A percentile compares a stretch with the other conserved stretches of the same genome.
Conservation (phyloP, 2,329 filamentous ascomycete genomes). For the Chaetothyriales sp. region DNA sequence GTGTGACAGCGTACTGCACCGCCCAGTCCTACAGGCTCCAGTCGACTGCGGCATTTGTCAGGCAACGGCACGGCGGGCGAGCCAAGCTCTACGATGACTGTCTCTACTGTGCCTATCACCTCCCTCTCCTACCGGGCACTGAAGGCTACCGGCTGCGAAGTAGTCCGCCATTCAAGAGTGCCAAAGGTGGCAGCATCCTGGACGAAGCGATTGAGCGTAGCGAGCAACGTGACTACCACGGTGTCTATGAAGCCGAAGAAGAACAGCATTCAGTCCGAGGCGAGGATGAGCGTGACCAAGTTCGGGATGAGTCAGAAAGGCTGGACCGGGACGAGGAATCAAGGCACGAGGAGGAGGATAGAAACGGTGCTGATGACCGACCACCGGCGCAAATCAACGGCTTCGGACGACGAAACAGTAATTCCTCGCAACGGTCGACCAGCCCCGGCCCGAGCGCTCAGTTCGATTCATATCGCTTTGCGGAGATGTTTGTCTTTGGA, state of each 20-base stretch:
- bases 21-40: conserved; percentile 86
- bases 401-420: conserved; percentile 14
- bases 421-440: conserved; percentile 25
- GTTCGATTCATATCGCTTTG: conserved; percentile 61
- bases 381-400: conserved; percentile 18
- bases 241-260: conserved; percentile 75
- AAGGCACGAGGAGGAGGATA: conserved; percentile 11
- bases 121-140: conserved; percentile 69
- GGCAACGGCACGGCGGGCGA: conserved; percentile 72
- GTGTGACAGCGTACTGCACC: conserved; percentile 91
- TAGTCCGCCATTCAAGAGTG: conserved; percentile 80
- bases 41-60: conserved; percentile 73
- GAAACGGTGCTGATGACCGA: conserved; percentile 14
- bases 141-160: conserved; percentile 82
- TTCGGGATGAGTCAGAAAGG: neutral
- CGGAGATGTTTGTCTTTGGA: conserved; percentile 92
- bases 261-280: conserved; percentile 31
- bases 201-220: conserved; percentile 94
- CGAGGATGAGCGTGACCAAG: conserved; percentile 19
- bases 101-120: conserved; percentile 84
- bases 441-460: conserved; percentile 39
- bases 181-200: conserved; percentile 79
- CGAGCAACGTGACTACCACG: conserved; percentile 74
- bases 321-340: conserved; percentile 15
- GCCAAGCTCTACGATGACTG: conserved; percentile 98